These are phyloP conservation scores for Sarcomyxa edulis DNA, from an alignment of 768 basidiomycete genomes.

Conservation along the genomic window DNA sequence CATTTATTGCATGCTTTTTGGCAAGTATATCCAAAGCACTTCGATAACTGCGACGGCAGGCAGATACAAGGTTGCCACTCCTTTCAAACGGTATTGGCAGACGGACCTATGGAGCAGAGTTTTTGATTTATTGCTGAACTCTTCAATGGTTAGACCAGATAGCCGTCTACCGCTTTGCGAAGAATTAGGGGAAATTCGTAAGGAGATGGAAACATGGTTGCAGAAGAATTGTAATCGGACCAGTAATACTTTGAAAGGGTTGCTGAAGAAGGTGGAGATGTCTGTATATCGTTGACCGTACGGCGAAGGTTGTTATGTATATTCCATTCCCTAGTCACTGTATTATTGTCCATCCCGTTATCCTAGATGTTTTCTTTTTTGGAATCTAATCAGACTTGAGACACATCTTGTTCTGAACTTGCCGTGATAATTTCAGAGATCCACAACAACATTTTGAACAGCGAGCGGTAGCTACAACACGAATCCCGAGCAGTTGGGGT, in stretches of 20 bases:
- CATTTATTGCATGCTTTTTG: slow-evolving; percentile 93
- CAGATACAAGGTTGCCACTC: slow-evolving; percentile 62
- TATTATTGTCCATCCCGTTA: no score
- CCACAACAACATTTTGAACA: slow-evolving; percentile 28
- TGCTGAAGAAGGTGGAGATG: slow-evolving; percentile 79
- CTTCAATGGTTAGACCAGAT: slow-evolving; percentile 50
- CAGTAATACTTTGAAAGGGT: slow-evolving; percentile 71
- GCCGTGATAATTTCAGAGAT: slow-evolving; percentile 30
- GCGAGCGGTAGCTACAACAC: slow-evolving; percentile 17
- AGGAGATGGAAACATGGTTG: slow-evolving; percentile 87
- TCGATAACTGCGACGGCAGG: slow-evolving; percentile 37
- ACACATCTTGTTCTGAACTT: slow-evolving; percentile 11
- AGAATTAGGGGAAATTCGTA: slow-evolving; percentile 58
- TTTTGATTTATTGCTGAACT: slow-evolving; percentile 87
- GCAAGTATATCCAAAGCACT: slow-evolving; percentile 86
- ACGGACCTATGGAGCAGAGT: slow-evolving; percentile 76
- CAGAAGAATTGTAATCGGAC: slow-evolving; percentile 82
- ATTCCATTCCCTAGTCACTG: no score
- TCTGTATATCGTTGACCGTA: slow-evolving; percentile 32
- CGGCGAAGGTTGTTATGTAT: no score
- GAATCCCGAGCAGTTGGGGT: slow-evolving; percentile 13
- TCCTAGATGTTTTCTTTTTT: not conserved
- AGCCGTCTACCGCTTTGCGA: slow-evolving; percentile 67
- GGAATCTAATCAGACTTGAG: not conserved
- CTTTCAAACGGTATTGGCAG: slow-evolving; percentile 97